Percentiles rank a stretch among this genome's conserved stretches.
These are phyloP conservation scores for Cnidoscolus chayamansa DNA, from an alignment of 441 rosid species.

Conservation along the genomic window DNA sequence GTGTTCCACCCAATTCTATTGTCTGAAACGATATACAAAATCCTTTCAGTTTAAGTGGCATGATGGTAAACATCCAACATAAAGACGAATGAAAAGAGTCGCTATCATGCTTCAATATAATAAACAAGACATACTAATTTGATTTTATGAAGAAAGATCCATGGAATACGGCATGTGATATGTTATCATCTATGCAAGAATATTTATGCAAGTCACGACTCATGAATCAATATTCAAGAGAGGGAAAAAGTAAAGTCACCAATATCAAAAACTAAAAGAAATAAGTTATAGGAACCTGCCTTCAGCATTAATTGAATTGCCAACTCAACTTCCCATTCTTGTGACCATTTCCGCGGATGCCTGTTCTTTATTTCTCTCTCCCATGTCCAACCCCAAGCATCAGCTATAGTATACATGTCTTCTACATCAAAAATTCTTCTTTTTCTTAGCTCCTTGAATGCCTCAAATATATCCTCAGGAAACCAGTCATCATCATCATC, in stretches of 20 bases:
- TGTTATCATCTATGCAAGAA: background rate
- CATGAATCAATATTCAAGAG: background rate
- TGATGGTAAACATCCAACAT: background rate
- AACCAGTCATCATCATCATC: slow-evolving; percentile 91
- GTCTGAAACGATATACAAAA: slow-evolving; percentile 46
- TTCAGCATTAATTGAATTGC: slow-evolving; percentile 71
- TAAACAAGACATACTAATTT: background rate
- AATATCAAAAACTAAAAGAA: background rate
- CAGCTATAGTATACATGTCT: slow-evolving; percentile 94
- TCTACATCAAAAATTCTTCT: slow-evolving; percentile 70
- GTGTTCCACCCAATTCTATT: slow-evolving; percentile 76
- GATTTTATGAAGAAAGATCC: background rate
- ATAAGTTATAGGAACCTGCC: slow-evolving; percentile 40
- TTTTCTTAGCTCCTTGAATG: slow-evolving; percentile 80
- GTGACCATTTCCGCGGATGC: slow-evolving; percentile 86
- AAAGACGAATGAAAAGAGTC: background rate
- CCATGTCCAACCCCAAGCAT: slow-evolving; percentile 99
- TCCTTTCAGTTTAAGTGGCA: slow-evolving; percentile 11
- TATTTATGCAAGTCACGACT: background rate
- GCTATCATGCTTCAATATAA: background rate
- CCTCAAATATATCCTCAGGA: slow-evolving; percentile 79
- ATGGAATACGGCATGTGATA: background rate
- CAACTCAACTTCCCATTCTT: slow-evolving; percentile 92
- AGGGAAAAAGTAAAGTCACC: background rate
- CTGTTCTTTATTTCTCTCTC: slow-evolving; percentile 71